A percentile compares a stretch with the other conserved stretches of the same genome.
Conservation (phyloP, 2,329 filamentous ascomycete genomes). For the Tolypocladium pustulatum region DNA sequence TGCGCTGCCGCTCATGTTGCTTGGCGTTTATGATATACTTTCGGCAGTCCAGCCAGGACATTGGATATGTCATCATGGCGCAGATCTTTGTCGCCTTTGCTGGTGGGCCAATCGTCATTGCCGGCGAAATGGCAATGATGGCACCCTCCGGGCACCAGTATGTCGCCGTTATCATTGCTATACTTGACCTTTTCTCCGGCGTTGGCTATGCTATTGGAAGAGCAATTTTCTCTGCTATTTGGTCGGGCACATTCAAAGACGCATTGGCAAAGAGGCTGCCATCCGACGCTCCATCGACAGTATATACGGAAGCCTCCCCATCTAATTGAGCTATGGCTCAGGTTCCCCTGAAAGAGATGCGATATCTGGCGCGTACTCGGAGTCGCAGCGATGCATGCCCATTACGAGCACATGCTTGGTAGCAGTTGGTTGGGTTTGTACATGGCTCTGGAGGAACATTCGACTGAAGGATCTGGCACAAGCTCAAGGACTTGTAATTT, state of each 20-base stretch:
- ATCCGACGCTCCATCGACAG: slow-evolving; percentile 22
- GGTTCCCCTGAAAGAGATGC: not conserved
- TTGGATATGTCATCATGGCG: slow-evolving; percentile 47
- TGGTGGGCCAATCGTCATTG: slow-evolving; percentile 48
- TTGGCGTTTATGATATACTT: slow-evolving; percentile 50
- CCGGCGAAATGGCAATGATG: slow-evolving; percentile 50
- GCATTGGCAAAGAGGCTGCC: slow-evolving; percentile 41
- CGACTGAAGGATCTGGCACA: not conserved
- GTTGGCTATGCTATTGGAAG: slow-evolving; percentile 51
- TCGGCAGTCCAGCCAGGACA: slow-evolving; percentile 37
- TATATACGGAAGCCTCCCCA: slow-evolving; percentile 38
- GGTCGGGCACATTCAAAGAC: slow-evolving; percentile 47
- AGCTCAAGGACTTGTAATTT: not conserved
- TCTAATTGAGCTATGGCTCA: slow-evolving; percentile 38
- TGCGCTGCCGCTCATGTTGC: slow-evolving; percentile 42
- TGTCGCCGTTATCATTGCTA: slow-evolving; percentile 47
- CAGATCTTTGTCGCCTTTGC: slow-evolving; percentile 54
- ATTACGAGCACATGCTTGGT: not conserved
- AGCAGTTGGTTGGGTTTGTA: not conserved
- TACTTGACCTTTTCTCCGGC: slow-evolving; percentile 48
- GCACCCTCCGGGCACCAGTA: slow-evolving; percentile 48
- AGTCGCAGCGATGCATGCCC: slow-evolving; percentile 1
- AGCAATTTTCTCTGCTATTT: slow-evolving; percentile 53
- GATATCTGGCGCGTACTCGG: slow-evolving; percentile 1
- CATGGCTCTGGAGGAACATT: not conserved